Evolutionary conservation across 495 filamentous ascomycete genomes (phyloP).

Genomic region (Filosporella fistucella): DNA sequence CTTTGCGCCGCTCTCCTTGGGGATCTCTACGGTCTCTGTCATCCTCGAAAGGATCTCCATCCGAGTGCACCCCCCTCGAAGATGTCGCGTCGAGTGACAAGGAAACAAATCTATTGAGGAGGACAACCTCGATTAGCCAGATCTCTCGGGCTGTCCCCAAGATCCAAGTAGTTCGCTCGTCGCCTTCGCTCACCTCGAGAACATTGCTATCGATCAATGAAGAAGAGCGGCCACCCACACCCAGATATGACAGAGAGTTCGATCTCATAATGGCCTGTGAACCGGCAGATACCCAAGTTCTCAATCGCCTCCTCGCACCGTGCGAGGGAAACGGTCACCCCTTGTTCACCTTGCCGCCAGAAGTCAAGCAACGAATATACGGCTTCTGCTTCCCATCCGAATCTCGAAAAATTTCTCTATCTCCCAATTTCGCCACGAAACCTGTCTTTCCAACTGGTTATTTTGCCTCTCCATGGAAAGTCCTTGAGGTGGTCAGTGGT

Average conservation of each 20-base stretch:
- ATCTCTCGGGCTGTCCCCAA: background rate
- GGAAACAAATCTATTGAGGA: background rate
- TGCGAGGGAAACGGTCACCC: background rate
- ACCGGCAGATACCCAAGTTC: background rate
- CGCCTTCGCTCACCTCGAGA: background rate
- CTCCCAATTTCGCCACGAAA: constrained; percentile 16
- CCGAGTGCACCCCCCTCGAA: background rate
- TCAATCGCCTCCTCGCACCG: background rate
- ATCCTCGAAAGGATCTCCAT: background rate
- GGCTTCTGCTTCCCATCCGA: constrained; percentile 12
- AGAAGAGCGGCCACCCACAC: background rate
- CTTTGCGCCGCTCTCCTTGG: background rate
- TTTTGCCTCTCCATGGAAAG: constrained; percentile 16
- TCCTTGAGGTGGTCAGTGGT: constrained; percentile 21
- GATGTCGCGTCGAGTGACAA: background rate
- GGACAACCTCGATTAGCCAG: background rate
- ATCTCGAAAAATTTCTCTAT: constrained; percentile 14
- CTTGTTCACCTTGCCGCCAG: constrained; percentile 9
- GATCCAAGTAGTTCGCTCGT: background rate
- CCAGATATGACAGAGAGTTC: constrained; percentile 5
- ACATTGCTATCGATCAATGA: background rate
- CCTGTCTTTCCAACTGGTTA: constrained; percentile 10
- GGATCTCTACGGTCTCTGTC: background rate
- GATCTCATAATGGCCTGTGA: background rate
- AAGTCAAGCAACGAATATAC: constrained; percentile 16